Base-by-base conservation (phyloP, 2,329 filamentous ascomycete genomes). In the Grosmannia penicillata region DNA sequence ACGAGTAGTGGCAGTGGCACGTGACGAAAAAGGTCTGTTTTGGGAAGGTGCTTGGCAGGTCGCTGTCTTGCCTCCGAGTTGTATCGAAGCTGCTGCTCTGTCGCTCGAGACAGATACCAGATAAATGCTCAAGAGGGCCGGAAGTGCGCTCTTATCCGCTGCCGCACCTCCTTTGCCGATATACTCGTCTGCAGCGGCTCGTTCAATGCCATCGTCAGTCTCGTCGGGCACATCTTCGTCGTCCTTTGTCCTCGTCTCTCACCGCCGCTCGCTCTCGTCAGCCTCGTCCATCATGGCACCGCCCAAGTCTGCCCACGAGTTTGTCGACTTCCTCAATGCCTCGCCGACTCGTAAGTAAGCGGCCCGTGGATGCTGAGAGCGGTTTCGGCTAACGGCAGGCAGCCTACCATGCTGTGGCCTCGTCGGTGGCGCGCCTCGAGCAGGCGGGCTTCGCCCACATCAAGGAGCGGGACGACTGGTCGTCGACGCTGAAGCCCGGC, bases 351-450 rank as follows among this genome's bases (percentile, higher is more conserved):
- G 87, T 94, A 70, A 50, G 75, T 53, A 18, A 17, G 15, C 14
- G 14, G 24, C 7, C 4, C 11, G 30, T 25, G 31, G 4, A 18
- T 23, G 28, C 25, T 17, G 30, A 23, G 17, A 24, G 14, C 3
- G 11, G 28, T 26, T 4, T 18, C 9, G 10, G n/a, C 9, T 2
- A 13, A 8, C 4, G 8, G 10, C 22, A 22, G 22, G 23, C 38
- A 95, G 87, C 91, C 41, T 98, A 93, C 63, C 91, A 98, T 66
- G 89, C 87, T 44, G 87, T 95, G 42, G 76, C 78, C 40, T 82
- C 80, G 35, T 75, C 86, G 47, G 79, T 80, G 50, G 62, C 76
- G 46, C 78, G 82, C 39, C 72, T 98, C 38, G 72, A 81, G 49
- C 74, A 79, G 49, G 87, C 84, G 36, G 87, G 89, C 42, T 98